Evolutionary conservation across 352 stramenopile genomes (phyloP).

Genomic region (Pythium phragmiticola): DNA sequence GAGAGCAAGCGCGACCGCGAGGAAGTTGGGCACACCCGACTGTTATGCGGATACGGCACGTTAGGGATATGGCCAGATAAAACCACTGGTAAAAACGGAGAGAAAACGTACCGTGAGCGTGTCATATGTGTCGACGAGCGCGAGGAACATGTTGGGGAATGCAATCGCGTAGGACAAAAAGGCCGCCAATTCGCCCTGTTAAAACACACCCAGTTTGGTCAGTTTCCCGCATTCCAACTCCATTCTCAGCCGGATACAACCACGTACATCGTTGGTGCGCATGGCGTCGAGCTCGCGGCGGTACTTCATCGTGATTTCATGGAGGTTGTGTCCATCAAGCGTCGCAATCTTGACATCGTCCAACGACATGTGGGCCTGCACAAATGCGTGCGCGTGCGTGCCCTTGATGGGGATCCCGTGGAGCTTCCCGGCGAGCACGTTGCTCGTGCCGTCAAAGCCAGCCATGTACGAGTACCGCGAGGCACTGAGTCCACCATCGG

Average conservation of each 20-base stretch:
- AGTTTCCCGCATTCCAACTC: neutral
- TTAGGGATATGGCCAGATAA: neutral
- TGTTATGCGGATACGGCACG: slow-evolving; percentile 24
- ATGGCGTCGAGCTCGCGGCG: slow-evolving; percentile 60
- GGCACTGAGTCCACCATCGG: slow-evolving; percentile 96
- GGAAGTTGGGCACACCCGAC: slow-evolving; percentile 97
- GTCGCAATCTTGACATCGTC: slow-evolving; percentile 84
- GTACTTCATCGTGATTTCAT: slow-evolving; percentile 83
- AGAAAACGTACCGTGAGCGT: slow-evolving; percentile 80
- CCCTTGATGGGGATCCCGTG: slow-evolving; percentile 95
- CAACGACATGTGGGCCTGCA: slow-evolving; percentile 94
- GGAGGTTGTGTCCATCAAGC: slow-evolving; percentile 76
- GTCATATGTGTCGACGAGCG: slow-evolving; percentile 99
- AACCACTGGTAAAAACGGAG: neutral
- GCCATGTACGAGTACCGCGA: slow-evolving; percentile 98
- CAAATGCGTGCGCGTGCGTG: slow-evolving; percentile 98
- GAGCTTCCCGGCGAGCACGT: slow-evolving; percentile 96
- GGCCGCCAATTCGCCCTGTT: slow-evolving; percentile 95
- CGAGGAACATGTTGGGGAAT: slow-evolving; percentile 97
- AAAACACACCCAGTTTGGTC: slow-evolving; percentile 15
- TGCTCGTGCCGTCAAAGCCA: slow-evolving; percentile 97
- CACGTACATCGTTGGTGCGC: slow-evolving; percentile 78
- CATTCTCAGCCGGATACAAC: neutral
- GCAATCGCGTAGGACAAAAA: slow-evolving; percentile 97
- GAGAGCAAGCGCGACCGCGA: slow-evolving; percentile 94